These are phyloP conservation scores for Fusarium palustre DNA, from an alignment of 2,329 filamentous ascomycete genomes.

Conservation along the genomic window DNA sequence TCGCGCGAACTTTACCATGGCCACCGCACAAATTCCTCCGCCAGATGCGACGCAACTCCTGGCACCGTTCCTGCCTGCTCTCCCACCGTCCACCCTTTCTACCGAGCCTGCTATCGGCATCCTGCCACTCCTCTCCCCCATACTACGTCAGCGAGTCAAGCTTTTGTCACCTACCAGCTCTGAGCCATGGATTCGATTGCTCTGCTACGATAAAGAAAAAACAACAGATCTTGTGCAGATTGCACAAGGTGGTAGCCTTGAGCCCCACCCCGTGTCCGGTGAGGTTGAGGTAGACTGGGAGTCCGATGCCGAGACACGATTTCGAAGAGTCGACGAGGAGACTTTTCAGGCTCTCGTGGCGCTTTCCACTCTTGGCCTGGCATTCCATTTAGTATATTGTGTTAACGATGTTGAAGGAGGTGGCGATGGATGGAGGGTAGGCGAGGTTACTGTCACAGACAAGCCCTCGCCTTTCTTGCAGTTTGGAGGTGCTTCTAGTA, in stretches of 20 bases:
- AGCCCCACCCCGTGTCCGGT: slow-evolving; percentile 84
- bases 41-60: slow-evolving; percentile 63
- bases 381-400: slow-evolving; percentile 77
- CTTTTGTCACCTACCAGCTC: slow-evolving; percentile 69
- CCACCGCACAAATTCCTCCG: slow-evolving; percentile 51
- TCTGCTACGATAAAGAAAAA: slow-evolving; percentile 74
- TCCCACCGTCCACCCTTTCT: slow-evolving; percentile 70
- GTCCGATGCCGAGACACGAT: slow-evolving; percentile 71
- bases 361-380: slow-evolving; percentile 70
- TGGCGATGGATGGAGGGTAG: slow-evolving; percentile 76
- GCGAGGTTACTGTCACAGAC: slow-evolving; percentile 74
- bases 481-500: slow-evolving; percentile 63
- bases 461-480: slow-evolving; percentile 66
- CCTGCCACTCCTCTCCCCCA: slow-evolving; percentile 72
- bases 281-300: slow-evolving; percentile 81
- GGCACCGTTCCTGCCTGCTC: slow-evolving; percentile 67
- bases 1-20: slow-evolving; percentile 41
- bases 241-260: slow-evolving; percentile 71
- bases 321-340: slow-evolving; percentile 77
- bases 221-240: slow-evolving; percentile 69
- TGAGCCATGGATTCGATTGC: slow-evolving; percentile 79
- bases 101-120: slow-evolving; percentile 67
- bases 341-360: slow-evolving; percentile 77
- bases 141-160: slow-evolving; percentile 73
- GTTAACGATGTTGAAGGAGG: slow-evolving; percentile 71